Evolutionary conservation across 2,329 filamentous ascomycete genomes (phyloP).

Genomic region (Penicillium brasilianum): DNA sequence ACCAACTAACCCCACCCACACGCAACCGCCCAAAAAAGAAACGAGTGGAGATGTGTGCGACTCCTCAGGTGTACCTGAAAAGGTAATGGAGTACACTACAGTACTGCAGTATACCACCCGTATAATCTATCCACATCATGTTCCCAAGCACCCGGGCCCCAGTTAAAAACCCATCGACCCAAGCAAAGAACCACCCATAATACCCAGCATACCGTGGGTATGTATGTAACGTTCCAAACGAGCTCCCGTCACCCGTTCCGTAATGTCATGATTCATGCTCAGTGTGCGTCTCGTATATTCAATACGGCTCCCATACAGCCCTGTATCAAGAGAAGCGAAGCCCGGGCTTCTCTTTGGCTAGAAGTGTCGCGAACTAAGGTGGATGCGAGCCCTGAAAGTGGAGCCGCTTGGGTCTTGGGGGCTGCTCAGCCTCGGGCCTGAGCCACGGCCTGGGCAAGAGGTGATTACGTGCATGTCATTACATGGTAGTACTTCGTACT

Average conservation of each 20-base stretch:
- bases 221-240: background rate
- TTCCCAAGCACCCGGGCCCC: slow-evolving; percentile 10
- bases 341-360: slow-evolving; percentile 29
- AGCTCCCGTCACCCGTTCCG: background rate
- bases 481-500: no score
- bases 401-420: slow-evolving; percentile 21
- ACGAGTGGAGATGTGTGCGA: slow-evolving; percentile 14
- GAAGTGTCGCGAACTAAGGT: slow-evolving; percentile 28
- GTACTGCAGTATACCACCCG: background rate
- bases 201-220: background rate
- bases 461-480: background rate
- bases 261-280: background rate
- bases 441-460: slow-evolving; percentile 11
- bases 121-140: background rate
- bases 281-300: slow-evolving; percentile 5
- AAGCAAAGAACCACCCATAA: background rate
- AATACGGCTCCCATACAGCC: slow-evolving; percentile 12
- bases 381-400: slow-evolving; percentile 37
- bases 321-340: slow-evolving; percentile 28
- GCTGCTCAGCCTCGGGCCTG: slow-evolving; percentile 24
- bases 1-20: slow-evolving; percentile 5
- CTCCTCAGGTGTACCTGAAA: slow-evolving; percentile 14
- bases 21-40: slow-evolving; percentile 19
- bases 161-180: background rate
- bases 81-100: no score